phyloP scores from a whole-genome alignment of 2,329 filamentous ascomycete species.

The Alternaria conjuncta region DNA sequence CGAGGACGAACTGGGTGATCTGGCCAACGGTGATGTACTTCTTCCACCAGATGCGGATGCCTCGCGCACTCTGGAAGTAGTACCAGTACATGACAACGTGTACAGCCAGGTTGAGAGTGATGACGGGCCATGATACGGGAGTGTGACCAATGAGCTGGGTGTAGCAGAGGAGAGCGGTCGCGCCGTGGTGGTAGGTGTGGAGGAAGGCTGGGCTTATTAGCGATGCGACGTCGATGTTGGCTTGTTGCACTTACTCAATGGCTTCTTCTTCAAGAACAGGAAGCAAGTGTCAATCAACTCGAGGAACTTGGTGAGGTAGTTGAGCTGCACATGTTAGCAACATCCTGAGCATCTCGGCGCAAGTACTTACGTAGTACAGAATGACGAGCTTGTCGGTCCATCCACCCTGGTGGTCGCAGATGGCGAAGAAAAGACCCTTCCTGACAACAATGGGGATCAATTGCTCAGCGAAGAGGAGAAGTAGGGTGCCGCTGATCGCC shows the following conservation, averaged over 20 bases:
- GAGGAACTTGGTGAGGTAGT: constrained; percentile 97
- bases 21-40: constrained; percentile 98
- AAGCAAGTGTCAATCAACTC: constrained; percentile 96
- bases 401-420: constrained; percentile 81
- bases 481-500: constrained; percentile 77
- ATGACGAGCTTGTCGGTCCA: constrained; percentile 94
- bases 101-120: constrained; percentile 88
- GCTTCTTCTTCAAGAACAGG: constrained; percentile 99
- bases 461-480: constrained; percentile 90
- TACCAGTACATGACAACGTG: constrained; percentile 99
- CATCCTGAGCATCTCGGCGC: not conserved
- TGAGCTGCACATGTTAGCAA: constrained; percentile 70
- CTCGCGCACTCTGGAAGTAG: constrained; percentile 98
- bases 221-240: constrained; percentile 9
- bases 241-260: constrained; percentile 69
- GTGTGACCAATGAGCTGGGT: constrained; percentile 94
- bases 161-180: constrained; percentile 96
- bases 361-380: constrained; percentile 86
- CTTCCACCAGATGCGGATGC: constrained; percentile 99
- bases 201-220: constrained; percentile 72
- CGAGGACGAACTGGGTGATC: constrained; percentile 96
- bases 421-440: constrained; percentile 84
- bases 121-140: constrained; percentile 92
- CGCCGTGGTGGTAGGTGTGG: constrained; percentile 98
- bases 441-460: constrained; percentile 81